These are phyloP conservation scores for Malassezia equina DNA, from an alignment of 1,284 basidiomycete genomes.

Conservation along the genomic window DNA sequence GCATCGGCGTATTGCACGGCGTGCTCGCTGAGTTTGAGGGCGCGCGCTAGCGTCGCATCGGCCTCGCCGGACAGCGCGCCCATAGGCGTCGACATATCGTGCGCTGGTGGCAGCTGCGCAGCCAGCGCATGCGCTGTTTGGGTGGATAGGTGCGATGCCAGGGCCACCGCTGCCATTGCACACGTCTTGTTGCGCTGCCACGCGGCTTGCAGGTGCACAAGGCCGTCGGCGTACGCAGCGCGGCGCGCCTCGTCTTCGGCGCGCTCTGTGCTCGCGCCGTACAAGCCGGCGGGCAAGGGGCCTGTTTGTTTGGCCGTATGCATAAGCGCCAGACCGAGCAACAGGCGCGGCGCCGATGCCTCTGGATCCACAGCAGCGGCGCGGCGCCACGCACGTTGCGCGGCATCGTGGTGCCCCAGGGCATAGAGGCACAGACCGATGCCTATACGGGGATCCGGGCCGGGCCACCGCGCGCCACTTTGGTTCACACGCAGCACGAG, in stretches of 20 bases:
- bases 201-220: slow-evolving; percentile 32
- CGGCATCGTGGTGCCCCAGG: slow-evolving; percentile 35
- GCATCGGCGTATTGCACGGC: slow-evolving; percentile 45
- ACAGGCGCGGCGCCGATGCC: slow-evolving; percentile 29
- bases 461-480: slow-evolving; percentile 24
- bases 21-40: slow-evolving; percentile 44
- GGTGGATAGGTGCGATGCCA: slow-evolving; percentile 35
- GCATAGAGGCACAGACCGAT: slow-evolving; percentile 43
- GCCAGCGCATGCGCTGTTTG: slow-evolving; percentile 24
- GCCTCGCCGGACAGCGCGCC: slow-evolving; percentile 4
- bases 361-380: slow-evolving; percentile 24
- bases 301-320: slow-evolving; percentile 31
- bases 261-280: slow-evolving; percentile 27
- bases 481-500: slow-evolving; percentile 27
- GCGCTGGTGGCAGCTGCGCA: slow-evolving; percentile 6
- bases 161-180: slow-evolving; percentile 39
- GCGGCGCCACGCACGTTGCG: slow-evolving; percentile 43
- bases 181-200: slow-evolving; percentile 44
- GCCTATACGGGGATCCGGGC: slow-evolving; percentile 43
- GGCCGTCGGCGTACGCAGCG: slow-evolving; percentile 36
- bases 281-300: slow-evolving; percentile 26
- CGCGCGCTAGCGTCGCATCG: slow-evolving; percentile 24
- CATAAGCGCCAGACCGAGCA: slow-evolving; percentile 40
- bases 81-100: slow-evolving; percentile 7
- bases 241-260: slow-evolving; percentile 37